Percentiles rank a stretch among this genome's conserved stretches.
These are phyloP conservation scores for Petunia secreta DNA, from an alignment of 257 asterid genomes.

Conservation along the genomic window DNA sequence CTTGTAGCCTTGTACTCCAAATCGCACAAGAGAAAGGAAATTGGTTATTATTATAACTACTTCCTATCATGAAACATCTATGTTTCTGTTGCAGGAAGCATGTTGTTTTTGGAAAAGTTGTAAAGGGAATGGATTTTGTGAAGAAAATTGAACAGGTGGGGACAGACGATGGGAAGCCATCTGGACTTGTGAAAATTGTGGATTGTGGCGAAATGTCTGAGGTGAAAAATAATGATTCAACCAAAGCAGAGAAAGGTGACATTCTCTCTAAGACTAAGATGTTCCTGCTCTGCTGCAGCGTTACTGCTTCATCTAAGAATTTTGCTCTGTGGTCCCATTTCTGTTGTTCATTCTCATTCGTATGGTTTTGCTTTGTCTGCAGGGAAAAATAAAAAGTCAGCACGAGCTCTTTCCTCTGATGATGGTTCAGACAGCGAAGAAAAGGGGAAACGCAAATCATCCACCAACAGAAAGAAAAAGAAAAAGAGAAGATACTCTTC, in stretches of 20 bases:
- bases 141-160: slow-evolving; percentile 86
- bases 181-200: slow-evolving; percentile 67
- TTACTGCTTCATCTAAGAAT: not conserved
- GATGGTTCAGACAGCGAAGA: slow-evolving; percentile 51
- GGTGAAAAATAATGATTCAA: slow-evolving; percentile 36
- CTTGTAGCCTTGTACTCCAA: not conserved
- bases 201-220: slow-evolving; percentile 77
- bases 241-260: slow-evolving; percentile 68
- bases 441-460: slow-evolving; percentile 52
- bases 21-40: not conserved
- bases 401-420: slow-evolving; percentile 43
- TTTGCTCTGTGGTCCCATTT: slow-evolving; percentile 10
- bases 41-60: slow-evolving; percentile 8
- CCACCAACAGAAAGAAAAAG: slow-evolving; percentile 58
- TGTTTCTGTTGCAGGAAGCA: slow-evolving; percentile 65
- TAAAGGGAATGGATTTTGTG: slow-evolving; percentile 79
- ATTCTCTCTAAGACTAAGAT: slow-evolving; percentile 1
- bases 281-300: slow-evolving; percentile 19
- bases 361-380: slow-evolving; percentile 14
- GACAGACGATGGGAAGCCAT: slow-evolving; percentile 64
- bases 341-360: slow-evolving; percentile 21
- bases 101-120: slow-evolving; percentile 96
- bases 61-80: slow-evolving; percentile 23
- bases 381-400: slow-evolving; percentile 63
- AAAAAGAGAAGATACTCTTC: slow-evolving; percentile 72